Base-by-base conservation (phyloP, 805 yeast species). In the Cyberlindnera nakhonratchasimensis region DNA sequence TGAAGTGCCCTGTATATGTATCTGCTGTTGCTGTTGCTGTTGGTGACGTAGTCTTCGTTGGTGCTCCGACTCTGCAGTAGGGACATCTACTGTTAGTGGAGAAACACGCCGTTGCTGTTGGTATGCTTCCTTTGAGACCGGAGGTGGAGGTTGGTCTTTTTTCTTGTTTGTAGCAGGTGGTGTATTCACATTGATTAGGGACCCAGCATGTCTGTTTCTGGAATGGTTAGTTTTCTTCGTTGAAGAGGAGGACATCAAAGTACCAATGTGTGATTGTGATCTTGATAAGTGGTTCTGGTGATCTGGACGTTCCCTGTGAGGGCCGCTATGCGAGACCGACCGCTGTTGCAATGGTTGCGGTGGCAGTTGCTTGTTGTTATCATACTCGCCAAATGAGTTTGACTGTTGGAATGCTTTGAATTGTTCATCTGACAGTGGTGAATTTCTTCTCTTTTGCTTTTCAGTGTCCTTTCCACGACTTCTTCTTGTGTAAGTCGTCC, bases 401-500 rank as follows among this genome's bases (percentile, higher is more conserved):
- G 42, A 18, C 28, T 29, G 11, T 20, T 35, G 21, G 24, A 39
- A 23, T 36, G 34, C 33, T 32, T 31, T 42, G 17, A 19, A 19
- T 14, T 41, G 31, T 8, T 37, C 43, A 39, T 50, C 51, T 22
- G 37, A 18, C 11, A 54, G 34, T 17, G 52, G 58, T 5, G 53
- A 57, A 3, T 24, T 40, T 22, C 39, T 10, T 33, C 39, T 42
- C 11, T 34, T 29, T 2, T 35, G 30, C 37, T 29, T 40, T 7
- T 37, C 47, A 20, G 38, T 42, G n/a, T 28, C 45, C 12, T 34
- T 42, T n/a, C n/a, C n/a, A 48, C 47, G 58, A 40, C 40, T 62
- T 53, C 67, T 69, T 57, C 69, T 63, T 47, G 75, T 65, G 52
- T 75, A 74, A 1, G 78, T 71, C 23, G 75, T 68, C 69, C 79